These are phyloP conservation scores for Aspergillus costaricaensis DNA, from an alignment of 2,329 filamentous ascomycete species.

Conservation along the genomic window DNA sequence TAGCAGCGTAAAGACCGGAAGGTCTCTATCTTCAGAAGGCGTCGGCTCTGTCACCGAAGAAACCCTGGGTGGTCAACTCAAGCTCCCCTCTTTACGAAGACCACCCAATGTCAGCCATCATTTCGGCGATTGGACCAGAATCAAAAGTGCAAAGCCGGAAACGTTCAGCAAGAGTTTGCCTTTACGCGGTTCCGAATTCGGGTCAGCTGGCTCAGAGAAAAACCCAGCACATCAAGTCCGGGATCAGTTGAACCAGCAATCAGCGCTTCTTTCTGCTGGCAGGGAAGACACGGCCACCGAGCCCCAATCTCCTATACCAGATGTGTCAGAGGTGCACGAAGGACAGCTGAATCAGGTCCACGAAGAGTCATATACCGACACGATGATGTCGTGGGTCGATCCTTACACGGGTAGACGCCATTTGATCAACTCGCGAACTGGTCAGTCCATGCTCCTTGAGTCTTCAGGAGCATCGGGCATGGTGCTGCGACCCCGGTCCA, in stretches of 20 bases:
- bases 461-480: constrained; percentile 14
- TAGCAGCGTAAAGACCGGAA: not conserved
- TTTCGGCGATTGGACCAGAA: constrained; percentile 44
- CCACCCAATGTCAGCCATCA: constrained; percentile 18
- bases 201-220: not conserved
- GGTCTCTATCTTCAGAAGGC: not conserved
- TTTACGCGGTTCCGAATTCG: not conserved
- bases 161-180: not conserved
- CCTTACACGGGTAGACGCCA: constrained; percentile 52
- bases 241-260: not conserved
- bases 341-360: not conserved
- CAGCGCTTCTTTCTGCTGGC: not conserved
- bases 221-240: no score
- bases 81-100: constrained; percentile 32
- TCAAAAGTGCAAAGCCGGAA: constrained; percentile 38
- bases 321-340: not conserved
- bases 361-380: constrained; percentile 11
- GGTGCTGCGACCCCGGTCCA: constrained; percentile 20
- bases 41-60: constrained; percentile 26
- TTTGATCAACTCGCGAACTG: constrained; percentile 37
- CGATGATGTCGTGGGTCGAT: constrained; percentile 58
- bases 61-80: constrained; percentile 27
- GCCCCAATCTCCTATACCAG: no score
- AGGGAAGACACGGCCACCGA: not conserved
- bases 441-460: constrained; percentile 30